A percentile compares a stretch with the other conserved stretches of the same genome.
phyloP scores from a whole-genome alignment of 2,329 filamentous ascomycete species.

The Diaporthe destruens region DNA sequence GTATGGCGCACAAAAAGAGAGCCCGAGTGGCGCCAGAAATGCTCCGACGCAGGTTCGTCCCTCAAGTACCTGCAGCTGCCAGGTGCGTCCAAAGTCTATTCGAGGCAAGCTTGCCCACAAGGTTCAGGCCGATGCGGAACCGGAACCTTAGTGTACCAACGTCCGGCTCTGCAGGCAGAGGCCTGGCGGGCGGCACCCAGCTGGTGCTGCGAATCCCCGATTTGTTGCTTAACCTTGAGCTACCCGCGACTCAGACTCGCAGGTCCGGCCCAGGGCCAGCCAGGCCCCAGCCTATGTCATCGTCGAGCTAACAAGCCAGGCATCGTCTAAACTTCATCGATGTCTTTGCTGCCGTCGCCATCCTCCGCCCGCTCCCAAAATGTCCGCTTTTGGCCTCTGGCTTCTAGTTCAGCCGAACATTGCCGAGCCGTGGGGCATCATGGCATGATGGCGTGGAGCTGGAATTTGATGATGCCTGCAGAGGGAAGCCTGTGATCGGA shows the following conservation, averaged over 20 bases:
- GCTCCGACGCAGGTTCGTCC: constrained; percentile 39
- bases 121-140: constrained; percentile 36
- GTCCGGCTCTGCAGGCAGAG: not conserved
- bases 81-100: constrained; percentile 32
- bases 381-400: constrained; percentile 8
- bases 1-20: not conserved
- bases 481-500: constrained; percentile 13
- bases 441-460: constrained; percentile 27
- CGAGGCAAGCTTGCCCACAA: constrained; percentile 35
- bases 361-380: constrained; percentile 12
- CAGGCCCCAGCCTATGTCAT: constrained; percentile 12
- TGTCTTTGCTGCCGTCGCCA: constrained; percentile 2
- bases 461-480: not conserved
- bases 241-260: constrained; percentile 29
- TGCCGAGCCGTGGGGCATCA: constrained; percentile 28
- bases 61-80: constrained; percentile 35
- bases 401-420: constrained; percentile 29
- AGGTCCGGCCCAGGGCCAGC: constrained; percentile 7
- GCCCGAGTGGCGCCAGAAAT: constrained; percentile 33
- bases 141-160: constrained; percentile 18
- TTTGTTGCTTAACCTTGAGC: constrained; percentile 26
- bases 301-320: not conserved
- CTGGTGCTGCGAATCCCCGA: constrained; percentile 25
- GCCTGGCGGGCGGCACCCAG: constrained; percentile 17
- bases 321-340: constrained; percentile 22